A percentile compares a stretch with the other conserved stretches of the same genome.
These are phyloP conservation scores for Solanum commersonii DNA, from an alignment of 257 asterid species.

Conservation along the genomic window DNA sequence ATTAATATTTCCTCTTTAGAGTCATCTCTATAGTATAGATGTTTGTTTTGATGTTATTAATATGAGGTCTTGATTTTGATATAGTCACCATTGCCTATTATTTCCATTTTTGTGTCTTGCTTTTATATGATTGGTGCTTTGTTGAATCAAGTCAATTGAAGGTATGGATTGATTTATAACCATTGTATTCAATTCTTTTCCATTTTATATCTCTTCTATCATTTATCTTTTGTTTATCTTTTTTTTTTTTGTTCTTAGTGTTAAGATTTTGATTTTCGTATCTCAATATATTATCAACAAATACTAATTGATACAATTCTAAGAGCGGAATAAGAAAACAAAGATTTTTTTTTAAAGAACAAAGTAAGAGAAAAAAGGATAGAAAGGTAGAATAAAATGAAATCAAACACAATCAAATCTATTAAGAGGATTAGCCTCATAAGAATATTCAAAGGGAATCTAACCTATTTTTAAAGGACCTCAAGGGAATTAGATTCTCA, in stretches of 20 bases:
- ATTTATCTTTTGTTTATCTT: not conserved
- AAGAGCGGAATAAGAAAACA: not conserved
- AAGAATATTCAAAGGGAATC: not conserved
- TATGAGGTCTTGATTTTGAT: not conserved
- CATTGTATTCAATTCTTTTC: not conserved
- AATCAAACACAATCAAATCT: too few species aligned
- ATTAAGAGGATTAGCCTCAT: not conserved
- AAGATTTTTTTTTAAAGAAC: too few species aligned
- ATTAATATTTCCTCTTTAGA: not conserved
- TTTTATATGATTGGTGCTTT: not conserved
- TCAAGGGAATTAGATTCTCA: not conserved
- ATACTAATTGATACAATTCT: not conserved
- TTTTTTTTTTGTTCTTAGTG: not conserved
- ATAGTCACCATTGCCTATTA: not conserved
- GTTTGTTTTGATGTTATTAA: not conserved
- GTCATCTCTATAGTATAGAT: not conserved
- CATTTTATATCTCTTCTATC: not conserved
- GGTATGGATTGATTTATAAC: not conserved
- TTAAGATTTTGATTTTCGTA: too few species aligned
- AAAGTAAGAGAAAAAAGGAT: not conserved
- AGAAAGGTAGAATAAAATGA: not conserved
- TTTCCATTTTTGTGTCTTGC: not conserved
- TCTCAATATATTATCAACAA: not conserved
- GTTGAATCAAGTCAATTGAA: not conserved
- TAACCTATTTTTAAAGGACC: not conserved